Conservation (phyloP, 1,284 basidiomycete species). For the Golubevia pallescens region DNA sequence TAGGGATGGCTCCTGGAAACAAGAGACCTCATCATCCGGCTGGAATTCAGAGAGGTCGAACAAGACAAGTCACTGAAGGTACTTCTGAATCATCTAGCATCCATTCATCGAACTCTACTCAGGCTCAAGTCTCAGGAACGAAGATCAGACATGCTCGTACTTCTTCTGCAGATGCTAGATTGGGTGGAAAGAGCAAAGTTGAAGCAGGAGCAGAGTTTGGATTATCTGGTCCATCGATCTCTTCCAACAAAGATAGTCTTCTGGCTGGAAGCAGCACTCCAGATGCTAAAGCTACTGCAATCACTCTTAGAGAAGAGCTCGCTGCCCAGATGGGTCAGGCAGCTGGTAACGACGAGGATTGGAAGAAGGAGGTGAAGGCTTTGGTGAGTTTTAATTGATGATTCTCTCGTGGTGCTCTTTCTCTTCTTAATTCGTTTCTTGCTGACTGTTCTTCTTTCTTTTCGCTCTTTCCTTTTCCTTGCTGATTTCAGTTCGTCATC, state of each 20-base stretch:
- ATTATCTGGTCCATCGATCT: too few species aligned
- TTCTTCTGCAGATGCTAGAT: too few species aligned
- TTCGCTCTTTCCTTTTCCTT: neutral
- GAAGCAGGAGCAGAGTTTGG: too few species aligned
- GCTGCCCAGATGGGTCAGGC: neutral
- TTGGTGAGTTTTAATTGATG: slow-evolving; percentile 13
- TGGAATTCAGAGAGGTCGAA: neutral
- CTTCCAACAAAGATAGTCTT: too few species aligned
- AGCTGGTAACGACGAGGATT: slow-evolving; percentile 49
- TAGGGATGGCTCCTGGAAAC: neutral
- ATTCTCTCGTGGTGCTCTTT: too few species aligned
- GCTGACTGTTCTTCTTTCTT: neutral
- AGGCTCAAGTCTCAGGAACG: neutral
- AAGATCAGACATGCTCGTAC: too few species aligned
- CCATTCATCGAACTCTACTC: neutral
- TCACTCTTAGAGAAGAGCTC: neutral
- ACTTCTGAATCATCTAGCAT: neutral
- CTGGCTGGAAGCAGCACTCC: too few species aligned
- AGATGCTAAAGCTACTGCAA: neutral
- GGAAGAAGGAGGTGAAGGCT: slow-evolving; percentile 59
- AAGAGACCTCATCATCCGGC: neutral
- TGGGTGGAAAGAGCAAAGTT: too few species aligned
- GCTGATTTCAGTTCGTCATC: slow-evolving; percentile 46
- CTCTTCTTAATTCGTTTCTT: too few species aligned
- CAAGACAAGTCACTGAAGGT: neutral